Evolutionary conservation across 2,329 filamentous ascomycete genomes (phyloP), one percentile per base, ranked within the genome.

Genomic region (Clarireedia paspali): DNA sequence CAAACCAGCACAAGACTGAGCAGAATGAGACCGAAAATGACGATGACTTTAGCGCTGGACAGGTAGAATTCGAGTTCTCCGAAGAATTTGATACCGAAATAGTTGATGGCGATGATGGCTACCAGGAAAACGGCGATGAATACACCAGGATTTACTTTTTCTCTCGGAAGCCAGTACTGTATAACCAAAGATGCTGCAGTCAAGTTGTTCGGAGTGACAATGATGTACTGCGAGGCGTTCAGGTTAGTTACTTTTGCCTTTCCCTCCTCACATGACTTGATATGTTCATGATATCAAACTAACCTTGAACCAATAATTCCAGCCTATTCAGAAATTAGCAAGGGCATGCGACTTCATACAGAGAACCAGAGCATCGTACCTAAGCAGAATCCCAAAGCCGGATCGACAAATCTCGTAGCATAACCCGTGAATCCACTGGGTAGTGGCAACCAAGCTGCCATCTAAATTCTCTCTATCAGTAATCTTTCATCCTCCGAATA

Each of bases 121-220:
- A 86, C 73, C 4, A 88, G 72, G 72, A 88, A 84, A 50, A 88
- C 77, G 40, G 89, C 79, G 55, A 95, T 91, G 73, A 84, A 94
- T 12, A 92, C 87, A 50, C 87, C 89, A 0, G 88, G 84, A 66
- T 92, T 91, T 55, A 92, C 77, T 48, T 72, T 74, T 0, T 87
- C 79, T 47, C 57, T 53, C 24, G 76, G 70, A 10, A 89, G 73
- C 89, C 90, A 95, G 65, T 84, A 91, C 63, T 87, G 82, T 57
- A 95, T 87, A 56, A 92, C 87, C 39, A 95, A 72, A 5, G 88
- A 82, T n/a, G 80, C 82, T 27, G 89, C 89, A 0, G 89, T 94
- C 40, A 95, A 75, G 69, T 95, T 89, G 67, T 94, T 94, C 1
- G 90, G 89, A 1, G 88, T 91, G 50, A 88, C 80, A 65, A 95